Evolutionary conservation across 768 basidiomycete species (phyloP).

Genomic region (Sporobolomyces roseus): DNA sequence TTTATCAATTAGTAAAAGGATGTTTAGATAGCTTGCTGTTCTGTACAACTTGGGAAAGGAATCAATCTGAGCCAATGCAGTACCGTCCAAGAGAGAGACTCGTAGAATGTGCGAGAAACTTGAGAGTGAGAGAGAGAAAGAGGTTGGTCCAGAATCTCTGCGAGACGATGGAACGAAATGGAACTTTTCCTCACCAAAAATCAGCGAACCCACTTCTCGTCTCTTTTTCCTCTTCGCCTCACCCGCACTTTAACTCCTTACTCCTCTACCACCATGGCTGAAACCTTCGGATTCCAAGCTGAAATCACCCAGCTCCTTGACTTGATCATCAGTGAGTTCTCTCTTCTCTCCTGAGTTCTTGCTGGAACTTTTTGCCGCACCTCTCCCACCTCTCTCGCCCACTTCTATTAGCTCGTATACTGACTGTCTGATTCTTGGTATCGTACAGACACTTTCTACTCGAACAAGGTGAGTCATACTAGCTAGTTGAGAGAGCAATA

Average conservation of each 20-base stretch:
- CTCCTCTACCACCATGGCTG: constrained; percentile 9
- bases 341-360: not conserved
- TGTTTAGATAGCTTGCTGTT: too few species aligned
- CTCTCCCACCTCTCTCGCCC: not conserved
- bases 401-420: not conserved
- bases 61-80: too few species aligned
- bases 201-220: not conserved
- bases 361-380: not conserved
- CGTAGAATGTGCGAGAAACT: not conserved
- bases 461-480: constrained; percentile 81
- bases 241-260: not conserved
- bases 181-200: too few species aligned
- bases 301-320: constrained; percentile 98
- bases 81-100: too few species aligned
- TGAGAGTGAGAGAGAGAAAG: too few species aligned
- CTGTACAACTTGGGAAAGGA: too few species aligned
- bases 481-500: not conserved
- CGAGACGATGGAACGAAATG: too few species aligned
- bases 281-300: constrained; percentile 71
- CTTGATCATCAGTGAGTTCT: constrained; percentile 89
- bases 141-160: too few species aligned
- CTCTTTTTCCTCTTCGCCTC: not conserved
- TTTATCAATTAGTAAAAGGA: too few species aligned
- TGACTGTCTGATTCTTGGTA: not conserved
- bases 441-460: constrained; percentile 97